Base-by-base conservation (phyloP, 2,329 filamentous ascomycete species). In the Calcarisporium arbuscula region DNA sequence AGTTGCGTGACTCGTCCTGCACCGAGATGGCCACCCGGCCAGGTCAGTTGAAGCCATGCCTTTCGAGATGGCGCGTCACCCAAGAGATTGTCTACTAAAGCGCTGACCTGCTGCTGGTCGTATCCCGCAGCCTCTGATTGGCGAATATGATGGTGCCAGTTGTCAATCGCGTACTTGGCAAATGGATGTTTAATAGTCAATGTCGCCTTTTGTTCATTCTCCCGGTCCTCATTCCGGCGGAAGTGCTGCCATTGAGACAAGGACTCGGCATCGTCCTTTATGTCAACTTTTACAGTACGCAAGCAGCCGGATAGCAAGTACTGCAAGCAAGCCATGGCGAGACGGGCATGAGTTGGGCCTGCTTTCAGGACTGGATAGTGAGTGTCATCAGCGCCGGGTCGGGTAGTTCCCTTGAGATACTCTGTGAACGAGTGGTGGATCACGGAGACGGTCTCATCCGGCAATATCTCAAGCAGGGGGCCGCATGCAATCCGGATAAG, bases 391-490 rank as follows among this genome's bases (percentile, higher is more conserved):
- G 26, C 20, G n/a, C n/a, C n/a, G n/a, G n/a, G n/a, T 19, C 46
- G 37, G 2, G 41, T 50, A 2, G 28, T 30, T 5, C 47, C 48
- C 21, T 42, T 42, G 15, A 68, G 52, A 43, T 59, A 69, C 37
- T 70, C 65, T 1, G 65, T 68, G 20, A 70, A 57, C 2, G 64
- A 67, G 35, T 69, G 65, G 36, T 70, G 65, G 4, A 69, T 54
- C 12, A 69, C 54, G 20, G 51, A 54, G 17, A 68, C 48, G 0
- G 59, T 62, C 29, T 66, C 65, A 38, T 69, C 61, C n/a, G 59
- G 54, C 4, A 62, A 49, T 15, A 68, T 55, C 38, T 69, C 63
- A 5, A 70, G 42, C 7, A 70, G 45, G 8, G 64, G 58, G 0
- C 64, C 65, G 40, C 60, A 67, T 4, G 56, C 54, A 15, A 47